These are phyloP conservation scores for Blepharisma stoltei DNA, from an alignment of 73 alveolate genomes.

Conservation along the genomic window DNA sequence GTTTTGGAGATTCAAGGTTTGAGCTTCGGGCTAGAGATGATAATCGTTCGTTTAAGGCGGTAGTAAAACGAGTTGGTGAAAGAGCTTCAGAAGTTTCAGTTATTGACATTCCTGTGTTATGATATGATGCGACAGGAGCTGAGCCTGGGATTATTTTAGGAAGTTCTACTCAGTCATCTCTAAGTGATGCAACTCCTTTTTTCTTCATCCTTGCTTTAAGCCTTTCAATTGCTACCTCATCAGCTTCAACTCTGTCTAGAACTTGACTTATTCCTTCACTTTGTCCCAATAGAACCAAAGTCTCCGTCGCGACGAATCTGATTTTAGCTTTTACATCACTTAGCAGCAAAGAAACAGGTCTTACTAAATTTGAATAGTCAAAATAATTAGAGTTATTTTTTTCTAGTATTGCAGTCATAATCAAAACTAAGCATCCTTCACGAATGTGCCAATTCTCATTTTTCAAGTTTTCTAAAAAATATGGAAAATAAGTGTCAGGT, in stretches of 20 bases:
- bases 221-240: constrained; percentile 2
- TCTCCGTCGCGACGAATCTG: neutral
- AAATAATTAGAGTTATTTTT: neutral
- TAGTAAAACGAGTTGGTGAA: neutral
- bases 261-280: constrained; percentile 18
- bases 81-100: neutral
- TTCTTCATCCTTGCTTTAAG: neutral
- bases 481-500: constrained; percentile 7
- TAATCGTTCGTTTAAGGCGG: neutral
- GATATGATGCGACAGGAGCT: constrained; percentile 1
- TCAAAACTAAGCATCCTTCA: constrained; percentile 9
- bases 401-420: constrained; percentile 9
- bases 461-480: neutral
- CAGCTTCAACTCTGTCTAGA: constrained; percentile 4
- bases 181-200: constrained; percentile 19
- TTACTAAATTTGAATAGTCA: neutral
- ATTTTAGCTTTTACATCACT: neutral
- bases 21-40: neutral
- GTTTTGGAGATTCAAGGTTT: constrained; percentile 3
- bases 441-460: constrained; percentile 25
- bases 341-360: neutral
- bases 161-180: constrained; percentile 19
- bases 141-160: constrained; percentile 23
- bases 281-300: neutral
- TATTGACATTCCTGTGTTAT: neutral